Base-by-base conservation (phyloP, 2,329 filamentous ascomycete genomes). In the Aspergillus pseudonomiae region DNA sequence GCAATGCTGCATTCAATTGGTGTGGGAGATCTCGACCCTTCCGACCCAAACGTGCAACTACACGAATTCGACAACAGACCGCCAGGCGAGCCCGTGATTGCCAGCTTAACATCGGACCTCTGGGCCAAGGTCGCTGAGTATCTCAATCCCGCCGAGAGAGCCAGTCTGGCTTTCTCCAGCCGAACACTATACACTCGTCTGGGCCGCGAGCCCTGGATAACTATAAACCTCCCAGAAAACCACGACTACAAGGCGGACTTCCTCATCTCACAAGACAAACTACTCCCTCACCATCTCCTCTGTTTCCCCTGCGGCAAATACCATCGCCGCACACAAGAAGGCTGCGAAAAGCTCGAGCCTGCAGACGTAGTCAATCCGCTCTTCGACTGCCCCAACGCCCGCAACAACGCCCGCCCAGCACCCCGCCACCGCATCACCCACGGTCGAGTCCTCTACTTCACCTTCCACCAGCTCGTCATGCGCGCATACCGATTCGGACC, bases 281-380 rank as follows among this genome's bases (percentile, higher is more conserved):
- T 79, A 19, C 76, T 86, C 21, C 86, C 86, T 3, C 77, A 81
- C 41, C 85, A 88, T 68, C 79, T 89, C 7, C 80, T 88, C 60
- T 89, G 87, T 73, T 86, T 87, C 70, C 81, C 82, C 6, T 89
- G 87, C 70, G 81, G 76, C 16, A 78, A 75, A 61, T 89, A 84
- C 73, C 87, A 89, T 70, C 73, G 79, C 6, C 82, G 87, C 50
- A 84, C 79, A 1, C 78, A 83, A 58, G 80, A 80, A 41, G 86
- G 86, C 21, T 67, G 79, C 39, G 87, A 89, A 70, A 80, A 78
- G 12, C 73, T 88, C 16, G 84, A 84, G 67, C 82, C 84, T 2
- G 79, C 84, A 32, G 80, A 82, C 53, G 78, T 87, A 16, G 70
- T 85, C 26, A 88, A 88, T 65, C 86, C 85, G 1, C 71, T 89